Conservation (phyloP, 371 early-diverging fungal species). For the Aphelidium insulamus region DNA sequence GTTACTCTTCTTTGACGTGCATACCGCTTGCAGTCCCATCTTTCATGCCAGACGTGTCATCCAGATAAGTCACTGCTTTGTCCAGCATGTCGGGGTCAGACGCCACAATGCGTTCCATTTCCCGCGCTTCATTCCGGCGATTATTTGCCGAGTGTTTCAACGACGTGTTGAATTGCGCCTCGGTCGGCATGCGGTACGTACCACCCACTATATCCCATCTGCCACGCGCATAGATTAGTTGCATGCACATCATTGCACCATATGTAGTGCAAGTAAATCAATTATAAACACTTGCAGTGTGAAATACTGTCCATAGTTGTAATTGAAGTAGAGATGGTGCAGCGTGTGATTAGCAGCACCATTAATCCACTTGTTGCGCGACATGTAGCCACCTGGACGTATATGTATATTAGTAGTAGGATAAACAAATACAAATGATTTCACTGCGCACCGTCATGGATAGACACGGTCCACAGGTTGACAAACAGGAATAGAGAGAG, state of each 20-base stretch:
- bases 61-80: too few species aligned
- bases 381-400: conserved; percentile 29
- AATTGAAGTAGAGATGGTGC: conserved; percentile 91
- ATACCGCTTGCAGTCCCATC: too few species aligned
- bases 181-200: conserved; percentile 42
- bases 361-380: conserved; percentile 31
- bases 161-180: conserved; percentile 38
- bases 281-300: too few species aligned
- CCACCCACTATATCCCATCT: conserved; percentile 47
- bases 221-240: neutral
- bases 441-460: conserved; percentile 65
- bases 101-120: too few species aligned
- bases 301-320: conserved; percentile 93
- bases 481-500: conserved; percentile 66
- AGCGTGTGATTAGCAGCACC: conserved; percentile 85
- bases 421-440: neutral
- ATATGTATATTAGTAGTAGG: conserved; percentile 1
- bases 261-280: too few species aligned
- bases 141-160: too few species aligned
- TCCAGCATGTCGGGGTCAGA: too few species aligned
- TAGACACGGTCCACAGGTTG: conserved; percentile 84
- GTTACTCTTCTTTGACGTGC: too few species aligned
- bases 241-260: too few species aligned
- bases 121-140: too few species aligned
- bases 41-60: too few species aligned